Evolutionary conservation across 225 moss, liverwort and hornwort species (phyloP).

Genomic region (Marchantia polymorpha): DNA sequence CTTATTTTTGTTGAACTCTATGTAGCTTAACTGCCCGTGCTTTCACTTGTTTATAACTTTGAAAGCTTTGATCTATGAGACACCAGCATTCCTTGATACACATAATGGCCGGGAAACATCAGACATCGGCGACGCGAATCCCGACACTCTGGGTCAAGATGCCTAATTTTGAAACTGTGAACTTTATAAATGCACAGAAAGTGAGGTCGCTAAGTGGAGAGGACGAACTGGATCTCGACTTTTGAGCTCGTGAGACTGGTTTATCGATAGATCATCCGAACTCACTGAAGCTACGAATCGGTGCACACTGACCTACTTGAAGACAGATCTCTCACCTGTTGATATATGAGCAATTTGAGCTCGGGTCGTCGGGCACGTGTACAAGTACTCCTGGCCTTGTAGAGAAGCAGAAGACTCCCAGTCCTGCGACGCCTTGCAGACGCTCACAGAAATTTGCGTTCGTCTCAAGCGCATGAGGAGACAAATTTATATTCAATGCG

Average conservation of each 20-base stretch:
- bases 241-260: background rate
- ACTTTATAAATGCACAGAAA: slow-evolving; percentile 16
- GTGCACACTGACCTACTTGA: background rate
- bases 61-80: background rate
- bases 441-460: background rate
- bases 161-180: slow-evolving; percentile 7
- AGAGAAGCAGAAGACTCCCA: background rate
- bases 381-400: background rate
- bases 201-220: slow-evolving; percentile 17
- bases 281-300: background rate
- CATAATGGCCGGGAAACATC: too few species aligned
- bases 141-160: background rate
- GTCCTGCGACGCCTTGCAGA: background rate
- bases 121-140: too few species aligned
- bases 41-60: background rate
- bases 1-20: too few species aligned
- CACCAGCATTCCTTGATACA: too few species aligned
- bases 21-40: background rate
- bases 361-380: background rate
- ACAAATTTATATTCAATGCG: too few species aligned
- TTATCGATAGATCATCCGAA: background rate
- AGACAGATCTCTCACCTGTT: background rate
- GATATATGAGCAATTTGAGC: background rate
- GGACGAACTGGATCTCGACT: slow-evolving; percentile 10
- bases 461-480: too few species aligned